Conservation (phyloP, 1,139 yeast species). For the Wickerhamiella pararugosa region DNA sequence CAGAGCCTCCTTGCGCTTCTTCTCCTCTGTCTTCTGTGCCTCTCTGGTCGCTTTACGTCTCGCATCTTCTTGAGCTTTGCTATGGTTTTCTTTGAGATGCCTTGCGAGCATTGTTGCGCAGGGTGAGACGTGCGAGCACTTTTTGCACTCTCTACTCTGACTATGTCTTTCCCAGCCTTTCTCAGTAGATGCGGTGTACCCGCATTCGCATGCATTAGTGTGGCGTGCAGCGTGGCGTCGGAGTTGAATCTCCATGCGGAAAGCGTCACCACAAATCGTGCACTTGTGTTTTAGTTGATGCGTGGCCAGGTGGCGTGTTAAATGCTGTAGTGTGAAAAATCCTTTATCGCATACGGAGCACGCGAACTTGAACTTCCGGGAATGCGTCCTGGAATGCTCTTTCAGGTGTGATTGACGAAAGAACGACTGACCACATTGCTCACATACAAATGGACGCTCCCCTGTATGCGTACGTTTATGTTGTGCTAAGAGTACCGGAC, state of each 20-base stretch:
- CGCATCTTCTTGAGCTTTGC: no score
- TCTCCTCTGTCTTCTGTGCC: no score
- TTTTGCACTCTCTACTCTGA: no score
- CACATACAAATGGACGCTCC: constrained; percentile 61
- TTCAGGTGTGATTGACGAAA: constrained; percentile 64
- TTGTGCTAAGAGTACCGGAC: constrained; percentile 73
- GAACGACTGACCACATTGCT: constrained; percentile 49
- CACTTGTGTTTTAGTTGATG: constrained; percentile 62
- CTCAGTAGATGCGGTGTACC: background rate
- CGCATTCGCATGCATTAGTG: constrained; percentile 32
- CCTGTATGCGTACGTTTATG: constrained; percentile 67
- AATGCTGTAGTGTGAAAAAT: constrained; percentile 65
- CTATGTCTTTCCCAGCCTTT: no score
- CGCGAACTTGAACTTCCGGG: constrained; percentile 51
- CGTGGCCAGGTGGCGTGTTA: constrained; percentile 63
- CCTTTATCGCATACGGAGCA: constrained; percentile 77
- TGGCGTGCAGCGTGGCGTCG: constrained; percentile 71
- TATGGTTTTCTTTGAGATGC: no score
- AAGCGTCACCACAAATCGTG: constrained; percentile 46
- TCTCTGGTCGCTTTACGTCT: no score
- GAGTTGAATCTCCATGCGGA: constrained; percentile 65
- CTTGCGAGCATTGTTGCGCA: no score
- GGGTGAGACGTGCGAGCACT: no score
- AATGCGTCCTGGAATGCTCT: constrained; percentile 48
- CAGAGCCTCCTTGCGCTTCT: no score